A percentile compares a stretch with the other conserved stretches of the same genome.
Evolutionary conservation across 2,329 filamentous ascomycete species (phyloP).

Genomic region (Verticillium dahliae): DNA sequence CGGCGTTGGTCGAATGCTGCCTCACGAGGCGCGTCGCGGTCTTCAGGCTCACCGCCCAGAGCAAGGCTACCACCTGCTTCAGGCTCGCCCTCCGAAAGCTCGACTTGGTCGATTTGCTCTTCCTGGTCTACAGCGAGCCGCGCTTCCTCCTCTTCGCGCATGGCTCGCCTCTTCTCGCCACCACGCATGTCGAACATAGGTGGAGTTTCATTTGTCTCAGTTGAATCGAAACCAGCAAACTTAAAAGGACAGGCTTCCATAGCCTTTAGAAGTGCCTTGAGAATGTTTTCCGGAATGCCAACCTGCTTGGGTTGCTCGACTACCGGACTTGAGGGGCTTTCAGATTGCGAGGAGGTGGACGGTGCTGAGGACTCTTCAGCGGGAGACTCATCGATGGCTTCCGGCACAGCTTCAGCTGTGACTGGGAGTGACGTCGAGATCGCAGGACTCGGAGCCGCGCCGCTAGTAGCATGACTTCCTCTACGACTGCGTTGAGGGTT

Average conservation of each 20-base stretch:
- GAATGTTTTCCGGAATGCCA: slow-evolving; percentile 14
- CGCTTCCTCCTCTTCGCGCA: slow-evolving; percentile 65
- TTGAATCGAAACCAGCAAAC: slow-evolving; percentile 10
- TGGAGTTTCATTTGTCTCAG: slow-evolving; percentile 32
- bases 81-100: slow-evolving; percentile 62
- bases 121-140: slow-evolving; percentile 41
- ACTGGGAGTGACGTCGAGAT: slow-evolving; percentile 53
- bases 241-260: slow-evolving; percentile 28
- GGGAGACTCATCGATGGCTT: slow-evolving; percentile 28
- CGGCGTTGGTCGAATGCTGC: slow-evolving; percentile 50
- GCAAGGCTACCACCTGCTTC: slow-evolving; percentile 81
- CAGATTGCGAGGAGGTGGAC: background rate
- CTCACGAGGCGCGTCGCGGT: slow-evolving; percentile 53
- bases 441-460: slow-evolving; percentile 75
- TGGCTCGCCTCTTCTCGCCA: slow-evolving; percentile 71
- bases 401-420: slow-evolving; percentile 42
- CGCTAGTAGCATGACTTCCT: slow-evolving; percentile 75
- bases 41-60: slow-evolving; percentile 87
- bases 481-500: slow-evolving; percentile 61
- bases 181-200: slow-evolving; percentile 79
- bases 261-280: slow-evolving; percentile 29
- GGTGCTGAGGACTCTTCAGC: slow-evolving; percentile 15
- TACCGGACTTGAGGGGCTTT: background rate
- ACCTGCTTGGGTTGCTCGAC: slow-evolving; percentile 1
- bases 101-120: slow-evolving; percentile 35